Evolutionary conservation across 805 yeast species (phyloP), one percentile per base, ranked within the genome.

Genomic region (Tetrapisispora namnaoensis): DNA sequence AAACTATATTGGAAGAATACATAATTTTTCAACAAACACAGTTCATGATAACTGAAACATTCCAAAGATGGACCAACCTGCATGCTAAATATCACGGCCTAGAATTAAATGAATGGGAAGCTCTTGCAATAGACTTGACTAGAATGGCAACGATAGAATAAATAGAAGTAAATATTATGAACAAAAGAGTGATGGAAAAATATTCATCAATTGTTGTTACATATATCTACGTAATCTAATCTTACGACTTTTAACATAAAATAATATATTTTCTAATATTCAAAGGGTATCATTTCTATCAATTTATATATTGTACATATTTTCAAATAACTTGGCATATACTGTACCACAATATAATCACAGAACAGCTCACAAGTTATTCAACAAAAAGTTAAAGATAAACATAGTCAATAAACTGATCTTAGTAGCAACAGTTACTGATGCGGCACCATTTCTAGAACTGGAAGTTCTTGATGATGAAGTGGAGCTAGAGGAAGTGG

Each of bases 11-110:
- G 27, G 82, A 82, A 51, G 98, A 93, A 66, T 82, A 78, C 55
- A 66, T 76, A 16, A 69, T 85, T 67, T 86, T 85, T 62, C 96
- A 90, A 66, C 83, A 84, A 55, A 83, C 91, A 1, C 95, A 88
- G 66, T 88, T 79, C 60, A 74, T 86, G 50, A 71, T 90, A 10
- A 72, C 84, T 24, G 80, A 79, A 54, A 68, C 81, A 14, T 78
- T 95, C 70, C 80, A 81, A 50, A 84, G 81, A 46, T 86, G 95
- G 88, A 76, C 82, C n/a, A 69, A 71, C 48, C 80, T 82, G 46
- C 70, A 83, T 46, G 70, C 78, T 42, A 77, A 77, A 53, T 84
- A 74, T 54, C 70, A 74, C 1, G 86, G 82, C 48, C 66, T 75
- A 39, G 72, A 74, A 43, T 70, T 78, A 30, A 83, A 81, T 49